A percentile compares a stretch with the other conserved stretches of the same genome.
Conservation (phyloP, 2,329 filamentous ascomycete genomes). For the Parastagonospora nodorum region DNA sequence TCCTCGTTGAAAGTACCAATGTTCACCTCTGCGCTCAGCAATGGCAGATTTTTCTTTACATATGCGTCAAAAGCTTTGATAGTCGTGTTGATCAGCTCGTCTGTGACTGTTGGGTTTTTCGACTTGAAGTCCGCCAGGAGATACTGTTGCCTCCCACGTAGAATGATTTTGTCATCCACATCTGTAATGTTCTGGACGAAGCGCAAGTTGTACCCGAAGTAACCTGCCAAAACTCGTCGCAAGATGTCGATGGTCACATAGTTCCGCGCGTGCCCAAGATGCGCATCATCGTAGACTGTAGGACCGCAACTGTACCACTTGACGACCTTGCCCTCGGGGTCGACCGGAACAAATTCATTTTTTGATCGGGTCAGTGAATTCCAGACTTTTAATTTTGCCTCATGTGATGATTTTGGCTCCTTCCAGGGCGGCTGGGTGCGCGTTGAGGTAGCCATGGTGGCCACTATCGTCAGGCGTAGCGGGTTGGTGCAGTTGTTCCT, state of each 20-base stretch:
- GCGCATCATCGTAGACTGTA: conserved; percentile 81
- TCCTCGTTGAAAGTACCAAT: conserved; percentile 55
- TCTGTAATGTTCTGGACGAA: conserved; percentile 94
- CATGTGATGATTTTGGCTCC: conserved; percentile 46
- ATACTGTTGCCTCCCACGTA: conserved; percentile 75
- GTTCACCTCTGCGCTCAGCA: conserved; percentile 52
- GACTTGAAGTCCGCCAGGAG: conserved; percentile 72
- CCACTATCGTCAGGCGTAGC: conserved; percentile 15
- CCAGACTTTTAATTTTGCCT: conserved; percentile 71
- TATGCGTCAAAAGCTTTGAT: conserved; percentile 61
- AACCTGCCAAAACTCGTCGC: conserved; percentile 78
- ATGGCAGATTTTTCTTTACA: conserved; percentile 69
- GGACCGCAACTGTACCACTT: conserved; percentile 91
- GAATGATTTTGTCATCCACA: conserved; percentile 62
- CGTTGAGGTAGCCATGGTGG: conserved; percentile 40
- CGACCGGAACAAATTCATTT: conserved; percentile 74
- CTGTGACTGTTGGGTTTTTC: conserved; percentile 51
- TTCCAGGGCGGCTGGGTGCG: conserved; percentile 49
- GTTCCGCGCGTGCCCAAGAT: conserved; percentile 83
- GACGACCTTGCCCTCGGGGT: conserved; percentile 69
- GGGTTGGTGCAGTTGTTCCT: conserved; percentile 19
- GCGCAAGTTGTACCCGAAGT: conserved; percentile 80
- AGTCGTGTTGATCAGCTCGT: conserved; percentile 56
- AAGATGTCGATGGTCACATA: conserved; percentile 92
- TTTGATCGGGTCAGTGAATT: conserved; percentile 80